Conservation (phyloP, 257 asterid species). For the Scutellaria minor region DNA sequence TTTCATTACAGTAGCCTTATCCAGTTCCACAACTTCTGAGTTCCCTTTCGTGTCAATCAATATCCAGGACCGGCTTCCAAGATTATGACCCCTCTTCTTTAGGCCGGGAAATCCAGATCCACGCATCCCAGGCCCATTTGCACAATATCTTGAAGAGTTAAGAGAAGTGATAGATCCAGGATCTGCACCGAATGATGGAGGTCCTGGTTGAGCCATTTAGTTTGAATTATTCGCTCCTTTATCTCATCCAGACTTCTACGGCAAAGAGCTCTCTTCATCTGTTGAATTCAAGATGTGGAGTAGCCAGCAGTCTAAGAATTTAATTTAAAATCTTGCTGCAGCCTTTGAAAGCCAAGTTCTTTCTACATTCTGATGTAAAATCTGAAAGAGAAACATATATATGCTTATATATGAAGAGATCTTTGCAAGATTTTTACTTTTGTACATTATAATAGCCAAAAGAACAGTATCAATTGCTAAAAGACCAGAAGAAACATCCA, state of each 20-base stretch:
- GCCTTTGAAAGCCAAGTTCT: conserved; percentile 16
- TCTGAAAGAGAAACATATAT: conserved; percentile 27
- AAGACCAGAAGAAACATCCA: neutral
- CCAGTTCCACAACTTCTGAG: conserved; percentile 79
- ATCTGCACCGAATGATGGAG: conserved; percentile 41
- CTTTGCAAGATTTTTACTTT: neutral
- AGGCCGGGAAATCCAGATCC: conserved; percentile 65
- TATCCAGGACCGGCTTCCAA: conserved; percentile 93
- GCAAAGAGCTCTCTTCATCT: conserved; percentile 46
- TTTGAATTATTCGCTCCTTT: conserved; percentile 30
- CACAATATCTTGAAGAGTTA: conserved; percentile 42
- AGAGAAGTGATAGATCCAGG: conserved; percentile 45
- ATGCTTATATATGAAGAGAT: conserved; percentile 2
- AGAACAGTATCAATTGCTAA: conserved; percentile 1
- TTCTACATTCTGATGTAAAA: conserved; percentile 30
- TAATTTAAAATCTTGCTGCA: conserved; percentile 16
- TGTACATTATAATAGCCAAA: neutral
- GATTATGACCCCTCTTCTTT: conserved; percentile 90
- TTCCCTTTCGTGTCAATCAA: conserved; percentile 79
- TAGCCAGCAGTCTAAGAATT: conserved; percentile 22
- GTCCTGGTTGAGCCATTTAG: conserved; percentile 65
- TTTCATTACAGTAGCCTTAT: conserved; percentile 81
- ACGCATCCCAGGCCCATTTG: conserved; percentile 44
- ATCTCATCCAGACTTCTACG: conserved; percentile 30
- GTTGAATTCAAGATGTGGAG: conserved; percentile 33